Evolutionary conservation across 495 filamentous ascomycete species (phyloP), one percentile per base, ranked within the genome.

Genomic region (Apiosordaria backusii): DNA sequence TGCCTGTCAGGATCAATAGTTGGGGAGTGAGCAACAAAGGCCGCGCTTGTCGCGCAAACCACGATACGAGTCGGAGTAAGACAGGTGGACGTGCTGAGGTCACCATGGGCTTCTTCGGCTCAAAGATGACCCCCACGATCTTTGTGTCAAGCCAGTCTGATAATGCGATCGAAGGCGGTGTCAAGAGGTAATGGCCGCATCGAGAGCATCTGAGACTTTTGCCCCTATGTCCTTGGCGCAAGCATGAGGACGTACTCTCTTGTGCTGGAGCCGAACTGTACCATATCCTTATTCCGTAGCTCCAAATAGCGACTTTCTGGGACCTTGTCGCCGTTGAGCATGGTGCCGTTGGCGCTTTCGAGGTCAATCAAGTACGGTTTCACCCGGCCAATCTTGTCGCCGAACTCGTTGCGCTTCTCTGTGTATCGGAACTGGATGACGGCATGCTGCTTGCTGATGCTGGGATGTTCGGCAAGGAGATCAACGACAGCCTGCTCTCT

Each of bases 361-460:
- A 99, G 76, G 79, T 99, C 95, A 71, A 98, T 90, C 3, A 98
- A 71, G 78, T 98, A 99, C 10, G 91, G 92, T 79, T 87, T 92
- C 40, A 98, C 96, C 65, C 83, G 87, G 19, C 89, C 90, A 67
- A 89, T 82, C 74, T 86, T 88, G 73, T 96, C 91, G 40, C 93
- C 94, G 74, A 84, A 95, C 73, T 97, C 93, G 72, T 95, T 92
- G 65, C 84, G 84, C 77, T 89, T 93, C 69, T 89, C 88, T 22
- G 90, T 85, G 74, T 90, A 89, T 54, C 96, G 86, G 71, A 98
- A 99, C 75, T 99, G 95, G 40, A 99, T 82, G 25, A 92, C 96
- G 4, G 95, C 96, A 77, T 99, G 95, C 78, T 99, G 95, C 73
- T 93, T 93, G 65, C 90, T 93, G 73, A 90, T 88, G 74, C 92